Evolutionary conservation across 2,329 filamentous ascomycete species (phyloP).

Genomic region (Diaporthe sp.): DNA sequence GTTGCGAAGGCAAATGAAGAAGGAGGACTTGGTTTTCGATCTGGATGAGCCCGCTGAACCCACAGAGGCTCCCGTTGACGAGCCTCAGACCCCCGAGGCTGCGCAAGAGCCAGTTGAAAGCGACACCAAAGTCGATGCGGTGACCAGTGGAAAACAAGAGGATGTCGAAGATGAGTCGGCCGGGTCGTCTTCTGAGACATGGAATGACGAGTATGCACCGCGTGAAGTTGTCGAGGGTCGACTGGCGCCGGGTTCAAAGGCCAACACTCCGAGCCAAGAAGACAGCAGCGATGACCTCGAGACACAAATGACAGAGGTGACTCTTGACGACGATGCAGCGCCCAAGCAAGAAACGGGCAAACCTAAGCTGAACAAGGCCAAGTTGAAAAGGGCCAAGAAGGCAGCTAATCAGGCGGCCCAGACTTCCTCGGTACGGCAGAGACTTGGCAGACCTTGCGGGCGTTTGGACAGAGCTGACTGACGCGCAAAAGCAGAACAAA

Average conservation of each 20-base stretch:
- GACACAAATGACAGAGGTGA: conserved; percentile 44
- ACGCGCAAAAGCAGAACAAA: conserved; percentile 49
- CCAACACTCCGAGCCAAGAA: conserved; percentile 9
- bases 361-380: conserved; percentile 65
- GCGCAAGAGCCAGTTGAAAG: not conserved
- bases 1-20: conserved; percentile 84
- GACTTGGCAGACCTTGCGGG: not conserved
- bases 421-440: conserved; percentile 38
- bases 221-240: conserved; percentile 54
- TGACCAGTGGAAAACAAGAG: conserved; percentile 13
- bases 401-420: conserved; percentile 55
- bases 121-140: not conserved
- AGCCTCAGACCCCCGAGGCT: not conserved
- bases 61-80: not conserved
- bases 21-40: conserved; percentile 77
- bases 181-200: conserved; percentile 33
- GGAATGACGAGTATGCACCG: conserved; percentile 61
- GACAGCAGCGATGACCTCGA: conserved; percentile 36
- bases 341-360: conserved; percentile 60
- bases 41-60: conserved; percentile 47
- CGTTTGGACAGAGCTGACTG: conserved; percentile 16
- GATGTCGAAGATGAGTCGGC: conserved; percentile 24
- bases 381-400: conserved; percentile 63
- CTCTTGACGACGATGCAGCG: conserved; percentile 44
- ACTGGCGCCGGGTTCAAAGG: conserved; percentile 15